These are phyloP conservation scores for Chlamydomonas incerta DNA, from an alignment of 139 green algal genomes.

Conservation along the genomic window DNA sequence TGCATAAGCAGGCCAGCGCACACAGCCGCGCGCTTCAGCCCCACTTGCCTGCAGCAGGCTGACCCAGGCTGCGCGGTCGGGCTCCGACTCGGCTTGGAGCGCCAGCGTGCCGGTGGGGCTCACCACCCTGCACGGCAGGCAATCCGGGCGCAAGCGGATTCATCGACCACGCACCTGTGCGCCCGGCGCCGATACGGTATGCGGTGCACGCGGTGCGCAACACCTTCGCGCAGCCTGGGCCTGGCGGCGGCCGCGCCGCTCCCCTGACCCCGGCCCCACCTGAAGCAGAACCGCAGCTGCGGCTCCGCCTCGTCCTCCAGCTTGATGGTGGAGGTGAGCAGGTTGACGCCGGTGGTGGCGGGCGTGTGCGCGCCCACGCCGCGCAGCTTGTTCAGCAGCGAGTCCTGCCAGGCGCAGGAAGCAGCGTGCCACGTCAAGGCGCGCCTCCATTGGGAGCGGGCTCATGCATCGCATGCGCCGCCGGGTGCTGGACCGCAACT, in stretches of 20 bases:
- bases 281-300: conserved; percentile 76
- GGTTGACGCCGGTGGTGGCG: conserved; percentile 80
- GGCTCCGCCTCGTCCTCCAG: conserved; percentile 81
- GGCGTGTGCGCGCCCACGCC: background rate
- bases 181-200: too few relatives aligned
- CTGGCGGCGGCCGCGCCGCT: too few relatives aligned
- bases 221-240: too few relatives aligned
- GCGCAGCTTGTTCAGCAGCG: conserved; percentile 37
- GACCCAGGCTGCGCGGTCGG: conserved; percentile 86
- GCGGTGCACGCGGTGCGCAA: too few relatives aligned
- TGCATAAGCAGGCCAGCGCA: too few relatives aligned
- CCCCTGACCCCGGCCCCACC: background rate
- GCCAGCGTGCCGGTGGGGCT: conserved; percentile 75
- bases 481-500: too few relatives aligned
- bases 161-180: too few relatives aligned
- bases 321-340: conserved; percentile 93
- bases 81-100: conserved; percentile 82
- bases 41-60: conserved; percentile 30
- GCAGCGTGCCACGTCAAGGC: too few relatives aligned
- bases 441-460: too few relatives aligned
- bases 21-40: background rate
- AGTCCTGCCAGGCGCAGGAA: too few relatives aligned
- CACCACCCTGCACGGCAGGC: conserved; percentile 73
- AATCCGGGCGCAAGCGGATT: too few relatives aligned
- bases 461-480: too few relatives aligned